Percentiles rank a stretch among this genome's conserved stretches.
phyloP scores from a whole-genome alignment of 2,329 filamentous ascomycete genomes.

The Aspergillus sclerotialis region DNA sequence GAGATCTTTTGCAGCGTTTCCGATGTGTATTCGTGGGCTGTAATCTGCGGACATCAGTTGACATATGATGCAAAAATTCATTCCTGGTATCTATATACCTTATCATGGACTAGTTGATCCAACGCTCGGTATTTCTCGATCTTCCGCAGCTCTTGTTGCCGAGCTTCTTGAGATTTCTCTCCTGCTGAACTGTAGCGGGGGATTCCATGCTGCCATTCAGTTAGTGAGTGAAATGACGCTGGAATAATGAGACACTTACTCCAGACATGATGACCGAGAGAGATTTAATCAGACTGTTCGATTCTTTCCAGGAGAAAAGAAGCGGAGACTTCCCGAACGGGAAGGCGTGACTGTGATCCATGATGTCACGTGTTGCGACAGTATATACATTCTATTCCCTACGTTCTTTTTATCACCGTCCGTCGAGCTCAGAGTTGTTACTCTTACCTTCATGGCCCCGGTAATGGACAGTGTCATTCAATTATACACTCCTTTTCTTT shows the following conservation, averaged over 20 bases:
- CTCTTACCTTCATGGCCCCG: conserved; percentile 1
- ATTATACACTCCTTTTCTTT: conserved; percentile 12
- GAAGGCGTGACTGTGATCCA: neutral
- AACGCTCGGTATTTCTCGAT: conserved; percentile 70
- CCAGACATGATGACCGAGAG: neutral
- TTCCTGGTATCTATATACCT: no score
- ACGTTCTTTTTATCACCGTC: neutral
- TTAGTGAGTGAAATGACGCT: conserved; percentile 10
- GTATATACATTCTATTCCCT: no score
- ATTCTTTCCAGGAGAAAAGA: neutral
- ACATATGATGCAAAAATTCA: conserved; percentile 1
- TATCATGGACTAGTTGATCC: conserved; percentile 59
- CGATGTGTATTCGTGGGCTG: conserved; percentile 32
- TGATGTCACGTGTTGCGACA: no score
- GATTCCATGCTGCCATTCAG: conserved; percentile 65
- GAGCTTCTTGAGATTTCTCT: conserved; percentile 62
- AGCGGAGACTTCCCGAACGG: neutral
- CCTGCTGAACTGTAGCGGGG: conserved; percentile 57
- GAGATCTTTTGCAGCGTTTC: conserved; percentile 38
- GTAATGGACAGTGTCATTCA: neutral
- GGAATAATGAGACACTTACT: neutral
- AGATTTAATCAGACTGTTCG: neutral
- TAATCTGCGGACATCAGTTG: conserved; percentile 26
- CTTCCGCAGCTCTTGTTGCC: conserved; percentile 63
- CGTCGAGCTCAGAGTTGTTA: neutral